Base-by-base conservation (phyloP, 768 basidiomycete genomes). In the Clathrus columnatus region DNA sequence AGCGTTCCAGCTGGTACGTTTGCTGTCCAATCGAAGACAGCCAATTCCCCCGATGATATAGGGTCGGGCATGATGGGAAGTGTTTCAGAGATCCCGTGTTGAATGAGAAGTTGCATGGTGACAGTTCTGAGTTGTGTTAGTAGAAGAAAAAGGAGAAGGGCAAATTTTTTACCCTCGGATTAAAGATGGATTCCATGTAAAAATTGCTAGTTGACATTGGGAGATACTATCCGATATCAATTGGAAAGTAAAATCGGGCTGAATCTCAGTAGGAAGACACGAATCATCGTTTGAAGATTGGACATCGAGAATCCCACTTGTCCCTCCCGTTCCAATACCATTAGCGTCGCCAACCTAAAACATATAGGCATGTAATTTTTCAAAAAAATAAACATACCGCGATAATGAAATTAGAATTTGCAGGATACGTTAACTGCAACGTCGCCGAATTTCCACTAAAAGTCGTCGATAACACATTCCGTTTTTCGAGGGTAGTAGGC, bases 1-100 rank as follows among this genome's bases (percentile, higher is more conserved):
- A 80, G 81, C 5, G 85, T 82, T 8, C 85, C 86, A 2, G 75
- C 75, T 14, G 82, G 78, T 17, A 89, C 67, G 10, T 77, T 70
- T 0, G 84, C 80, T 11, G 72, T 79, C 87, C 87, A 91, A 14
- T 63, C 66, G 60, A 89, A 87, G 1, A 87, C 87, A 2, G 23
- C 50, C 7, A 76, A 78, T 8, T 85, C 17, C 11, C 41, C 18
- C 14, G 90, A 87, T 0, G 87, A 87, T 50, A 85, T 71, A 11
- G 88, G 87, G 1, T 87, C 89, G 1, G 89, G 89, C 29, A 90
- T 89, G 44, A 88, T 73, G 4, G 85, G 21, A 80, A 71, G 64
- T 87, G 86, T 30, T 66, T 75, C 18, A 80, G 75, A 0, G 64
- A 78, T 16, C n/a, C 51, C 46, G 41, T 17, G 51, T 30, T n/a